Evolutionary conservation across 257 asterid genomes (phyloP).

Genomic region (Cruciata laevipes): DNA sequence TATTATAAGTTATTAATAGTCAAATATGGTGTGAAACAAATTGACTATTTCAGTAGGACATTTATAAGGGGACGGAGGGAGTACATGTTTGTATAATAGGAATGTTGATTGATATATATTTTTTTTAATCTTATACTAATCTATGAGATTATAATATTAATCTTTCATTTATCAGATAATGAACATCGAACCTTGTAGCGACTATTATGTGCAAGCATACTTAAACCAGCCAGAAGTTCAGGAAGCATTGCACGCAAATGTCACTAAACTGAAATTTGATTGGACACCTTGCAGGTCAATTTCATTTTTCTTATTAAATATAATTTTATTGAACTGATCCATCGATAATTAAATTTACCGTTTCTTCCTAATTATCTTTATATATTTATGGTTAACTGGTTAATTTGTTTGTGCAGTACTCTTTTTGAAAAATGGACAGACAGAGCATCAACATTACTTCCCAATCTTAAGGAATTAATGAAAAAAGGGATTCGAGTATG

Average conservation of each 20-base stretch:
- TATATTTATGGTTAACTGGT: background rate
- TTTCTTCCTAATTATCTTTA: too few relatives aligned
- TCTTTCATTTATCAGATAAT: conserved; percentile 24
- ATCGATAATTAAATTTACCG: too few relatives aligned
- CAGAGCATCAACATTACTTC: conserved; percentile 49
- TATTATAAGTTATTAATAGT: too few relatives aligned
- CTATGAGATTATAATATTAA: background rate
- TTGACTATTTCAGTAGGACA: too few relatives aligned
- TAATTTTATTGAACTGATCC: too few relatives aligned
- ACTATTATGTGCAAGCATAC: conserved; percentile 48
- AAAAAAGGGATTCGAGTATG: conserved; percentile 63
- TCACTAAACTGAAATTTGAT: conserved; percentile 44
- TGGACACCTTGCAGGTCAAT: conserved; percentile 75
- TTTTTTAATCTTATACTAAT: too few relatives aligned
- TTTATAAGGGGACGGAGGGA: too few relatives aligned
- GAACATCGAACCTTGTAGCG: conserved; percentile 60
- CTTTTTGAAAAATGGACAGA: conserved; percentile 50
- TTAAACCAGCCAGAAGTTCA: conserved; percentile 70
- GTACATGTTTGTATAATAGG: too few relatives aligned
- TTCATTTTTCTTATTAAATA: background rate
- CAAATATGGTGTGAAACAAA: too few relatives aligned
- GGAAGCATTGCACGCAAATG: conserved; percentile 73
- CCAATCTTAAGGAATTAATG: conserved; percentile 50
- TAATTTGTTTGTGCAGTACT: conserved; percentile 24
- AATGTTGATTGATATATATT: too few relatives aligned